Percentiles rank a stretch among this genome's conserved stretches.
Conservation (phyloP, 2,329 filamentous ascomycete species). For the Beauveria scarabaeidicola region DNA sequence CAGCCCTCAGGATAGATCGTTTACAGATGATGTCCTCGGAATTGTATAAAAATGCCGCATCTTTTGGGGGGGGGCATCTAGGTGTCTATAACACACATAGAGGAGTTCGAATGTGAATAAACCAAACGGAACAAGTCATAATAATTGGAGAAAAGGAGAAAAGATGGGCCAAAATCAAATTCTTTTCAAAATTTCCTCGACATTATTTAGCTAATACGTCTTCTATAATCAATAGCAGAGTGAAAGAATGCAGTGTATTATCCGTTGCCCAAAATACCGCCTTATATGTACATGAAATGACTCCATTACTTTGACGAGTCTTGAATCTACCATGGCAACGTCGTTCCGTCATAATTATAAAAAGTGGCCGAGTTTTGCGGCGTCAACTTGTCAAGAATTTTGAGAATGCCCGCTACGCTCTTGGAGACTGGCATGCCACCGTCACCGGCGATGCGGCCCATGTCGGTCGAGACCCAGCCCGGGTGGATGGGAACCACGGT, state of each 20-base stretch:
- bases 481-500: conserved; percentile 10
- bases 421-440: conserved; percentile 4
- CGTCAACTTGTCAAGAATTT: neutral
- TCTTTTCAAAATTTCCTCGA: no score
- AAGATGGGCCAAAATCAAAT: no score
- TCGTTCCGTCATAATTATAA: conserved; percentile 9
- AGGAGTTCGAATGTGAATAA: no score
- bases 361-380: conserved; percentile 8
- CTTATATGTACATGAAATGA: neutral
- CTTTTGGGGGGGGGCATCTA: neutral
- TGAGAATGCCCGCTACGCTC: conserved; percentile 8
- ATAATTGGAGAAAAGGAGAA: no score
- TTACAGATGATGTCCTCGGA: neutral
- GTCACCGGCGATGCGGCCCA: conserved; percentile 1
- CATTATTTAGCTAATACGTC: no score
- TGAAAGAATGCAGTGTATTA: neutral
- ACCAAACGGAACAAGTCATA: no score
- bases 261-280: neutral
- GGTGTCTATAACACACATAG: no score
- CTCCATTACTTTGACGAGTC: neutral
- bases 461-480: conserved; percentile 7
- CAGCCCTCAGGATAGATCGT: neutral
- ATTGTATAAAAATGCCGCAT: neutral
- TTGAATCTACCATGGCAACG: conserved; percentile 3
- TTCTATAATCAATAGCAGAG: no score